Conservation (phyloP, 441 rosid genomes). For the Gossypium gossypioides region DNA sequence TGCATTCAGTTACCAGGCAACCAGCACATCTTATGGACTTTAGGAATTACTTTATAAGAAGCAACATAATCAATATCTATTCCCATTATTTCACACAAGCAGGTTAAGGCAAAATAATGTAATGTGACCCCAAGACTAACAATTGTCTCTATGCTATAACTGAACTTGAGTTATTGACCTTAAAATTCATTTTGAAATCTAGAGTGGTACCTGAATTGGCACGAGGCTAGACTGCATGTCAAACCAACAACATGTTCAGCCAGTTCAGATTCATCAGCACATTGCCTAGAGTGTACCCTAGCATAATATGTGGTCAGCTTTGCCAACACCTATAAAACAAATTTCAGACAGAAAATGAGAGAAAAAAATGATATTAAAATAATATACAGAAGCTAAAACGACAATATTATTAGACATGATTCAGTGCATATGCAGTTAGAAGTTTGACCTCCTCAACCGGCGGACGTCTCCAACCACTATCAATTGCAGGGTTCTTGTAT, state of each 20-base stretch:
- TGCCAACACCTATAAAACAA: constrained; percentile 50
- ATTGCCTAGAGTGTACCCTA: constrained; percentile 71
- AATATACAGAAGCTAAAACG: not conserved
- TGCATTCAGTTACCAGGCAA: not conserved
- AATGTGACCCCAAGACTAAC: constrained; percentile 4
- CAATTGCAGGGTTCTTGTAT: constrained; percentile 55
- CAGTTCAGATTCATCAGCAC: constrained; percentile 86
- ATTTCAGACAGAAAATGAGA: constrained; percentile 10
- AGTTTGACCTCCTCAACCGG: constrained; percentile 76
- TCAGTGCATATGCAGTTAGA: constrained; percentile 9
- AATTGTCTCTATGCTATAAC: not conserved
- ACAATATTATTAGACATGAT: constrained; percentile 2
- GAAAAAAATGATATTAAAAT: not conserved
- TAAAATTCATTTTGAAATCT: not conserved
- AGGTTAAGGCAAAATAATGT: not conserved
- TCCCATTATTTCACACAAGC: not conserved
- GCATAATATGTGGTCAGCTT: constrained; percentile 60
- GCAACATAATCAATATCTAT: not conserved
- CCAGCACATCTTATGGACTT: not conserved
- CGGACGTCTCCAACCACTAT: constrained; percentile 56
- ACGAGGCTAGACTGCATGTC: constrained; percentile 79
- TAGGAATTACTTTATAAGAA: not conserved
- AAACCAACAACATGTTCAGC: constrained; percentile 85
- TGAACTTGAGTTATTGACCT: not conserved
- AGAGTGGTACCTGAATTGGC: constrained; percentile 56